Evolutionary conservation across 2,329 filamentous ascomycete genomes (phyloP).

Genomic region (Trichoderma arundinaceum): DNA sequence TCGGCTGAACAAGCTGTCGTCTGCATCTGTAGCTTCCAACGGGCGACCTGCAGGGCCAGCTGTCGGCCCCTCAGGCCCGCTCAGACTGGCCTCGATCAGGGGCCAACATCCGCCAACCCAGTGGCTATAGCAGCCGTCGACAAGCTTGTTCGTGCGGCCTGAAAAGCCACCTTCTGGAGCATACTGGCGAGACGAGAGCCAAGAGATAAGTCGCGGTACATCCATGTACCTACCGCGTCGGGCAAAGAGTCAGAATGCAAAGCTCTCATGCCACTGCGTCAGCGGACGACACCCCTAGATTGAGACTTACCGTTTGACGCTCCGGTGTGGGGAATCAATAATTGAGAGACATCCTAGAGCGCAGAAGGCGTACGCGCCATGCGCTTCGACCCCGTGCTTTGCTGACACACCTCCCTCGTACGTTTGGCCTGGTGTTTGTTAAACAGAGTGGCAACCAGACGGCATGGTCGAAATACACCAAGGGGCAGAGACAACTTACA

Average conservation of each 20-base stretch:
- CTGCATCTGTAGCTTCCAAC: slow-evolving; percentile 40
- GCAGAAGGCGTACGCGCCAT: slow-evolving; percentile 96
- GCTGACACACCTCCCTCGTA: slow-evolving; percentile 93
- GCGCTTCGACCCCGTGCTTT: slow-evolving; percentile 85
- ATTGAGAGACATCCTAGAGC: slow-evolving; percentile 88
- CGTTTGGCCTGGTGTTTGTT: slow-evolving; percentile 70
- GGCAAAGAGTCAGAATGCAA: slow-evolving; percentile 43
- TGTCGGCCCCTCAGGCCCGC: slow-evolving; percentile 52
- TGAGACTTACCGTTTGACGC: slow-evolving; percentile 69
- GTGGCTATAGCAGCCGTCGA: slow-evolving; percentile 97
- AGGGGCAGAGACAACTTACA: slow-evolving; percentile 62
- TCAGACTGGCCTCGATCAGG: slow-evolving; percentile 79
- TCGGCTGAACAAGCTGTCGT: slow-evolving; percentile 72
- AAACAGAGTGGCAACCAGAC: slow-evolving; percentile 24
- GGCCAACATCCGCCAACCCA: slow-evolving; percentile 98
- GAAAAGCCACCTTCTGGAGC: slow-evolving; percentile 91
- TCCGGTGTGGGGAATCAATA: slow-evolving; percentile 76
- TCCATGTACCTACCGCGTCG: slow-evolving; percentile 69
- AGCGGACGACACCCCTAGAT: slow-evolving; percentile 40
- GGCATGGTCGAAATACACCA: slow-evolving; percentile 35
- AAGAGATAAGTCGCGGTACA: slow-evolving; percentile 76
- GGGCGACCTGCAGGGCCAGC: slow-evolving; percentile 40
- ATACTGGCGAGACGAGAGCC: slow-evolving; percentile 89
- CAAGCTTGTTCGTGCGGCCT: slow-evolving; percentile 94
- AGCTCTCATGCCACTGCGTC: slow-evolving; percentile 39